Conservation (phyloP, 1,284 basidiomycete species). For the Rhodofomes roseus region DNA sequence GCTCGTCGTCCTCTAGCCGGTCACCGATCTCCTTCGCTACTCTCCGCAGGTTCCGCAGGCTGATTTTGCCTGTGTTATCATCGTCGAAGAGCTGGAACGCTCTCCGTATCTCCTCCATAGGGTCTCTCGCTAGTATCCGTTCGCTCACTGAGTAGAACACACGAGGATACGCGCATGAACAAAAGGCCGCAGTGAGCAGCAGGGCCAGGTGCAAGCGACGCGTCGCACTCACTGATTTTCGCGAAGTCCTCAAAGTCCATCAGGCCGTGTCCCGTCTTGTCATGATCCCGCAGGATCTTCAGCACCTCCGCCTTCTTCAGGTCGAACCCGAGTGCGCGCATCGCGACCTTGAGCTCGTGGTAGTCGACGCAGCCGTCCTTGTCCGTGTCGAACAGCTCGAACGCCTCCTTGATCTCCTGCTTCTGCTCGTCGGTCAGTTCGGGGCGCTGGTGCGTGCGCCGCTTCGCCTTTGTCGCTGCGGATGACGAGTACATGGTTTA, state of each 20-base stretch:
- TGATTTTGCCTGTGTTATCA: conserved; percentile 94
- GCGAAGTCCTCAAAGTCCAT: conserved; percentile 96
- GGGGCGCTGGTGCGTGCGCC: conserved; percentile 67
- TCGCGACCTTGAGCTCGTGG: conserved; percentile 98
- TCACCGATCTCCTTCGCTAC: conserved; percentile 99
- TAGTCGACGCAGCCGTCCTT: conserved; percentile 97
- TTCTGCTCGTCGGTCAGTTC: conserved; percentile 93
- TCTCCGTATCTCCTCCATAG: conserved; percentile 92
- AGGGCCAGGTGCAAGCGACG: neutral
- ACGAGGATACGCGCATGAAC: neutral
- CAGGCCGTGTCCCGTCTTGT: conserved; percentile 85
- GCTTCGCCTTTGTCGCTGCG: conserved; percentile 70
- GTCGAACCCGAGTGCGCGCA: conserved; percentile 97
- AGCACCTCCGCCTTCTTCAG: conserved; percentile 98
- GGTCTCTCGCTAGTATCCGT: conserved; percentile 89
- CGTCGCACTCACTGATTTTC: conserved; percentile 78
- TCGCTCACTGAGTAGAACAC: conserved; percentile 76
- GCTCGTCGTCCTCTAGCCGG: conserved; percentile 91
- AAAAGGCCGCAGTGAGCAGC: neutral
- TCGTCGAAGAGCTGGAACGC: conserved; percentile 98
- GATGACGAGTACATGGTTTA: conserved; percentile 62
- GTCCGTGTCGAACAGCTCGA: conserved; percentile 98
- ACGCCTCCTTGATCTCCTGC: conserved; percentile 97
- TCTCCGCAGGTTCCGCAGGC: conserved; percentile 83
- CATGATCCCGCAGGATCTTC: conserved; percentile 91